A percentile compares a stretch with the other conserved stretches of the same genome.
phyloP scores from a whole-genome alignment of 73 alveolate genomes.

The Paramecium caudatum region DNA sequence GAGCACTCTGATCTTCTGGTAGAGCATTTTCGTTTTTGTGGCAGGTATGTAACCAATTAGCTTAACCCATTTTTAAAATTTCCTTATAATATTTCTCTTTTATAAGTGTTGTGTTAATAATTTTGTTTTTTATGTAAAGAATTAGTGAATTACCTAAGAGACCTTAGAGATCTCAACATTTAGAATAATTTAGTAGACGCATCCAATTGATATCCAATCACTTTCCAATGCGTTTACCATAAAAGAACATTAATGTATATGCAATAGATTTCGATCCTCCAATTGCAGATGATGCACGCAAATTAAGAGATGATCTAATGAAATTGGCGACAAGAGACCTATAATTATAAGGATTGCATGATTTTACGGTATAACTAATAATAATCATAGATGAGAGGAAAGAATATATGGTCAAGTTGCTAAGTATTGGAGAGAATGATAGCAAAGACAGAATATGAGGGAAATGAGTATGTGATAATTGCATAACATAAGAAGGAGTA shows the following conservation, averaged over 20 bases:
- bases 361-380: conserved; percentile 12
- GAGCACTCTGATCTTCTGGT: too few species aligned
- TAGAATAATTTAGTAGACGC: conserved; percentile 4
- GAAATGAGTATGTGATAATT: background rate
- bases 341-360: conserved; percentile 6
- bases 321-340: conserved; percentile 27
- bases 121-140: conserved; percentile 6
- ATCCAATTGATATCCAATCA: conserved; percentile 6
- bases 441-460: background rate
- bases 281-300: conserved; percentile 42
- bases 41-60: background rate
- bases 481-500: background rate
- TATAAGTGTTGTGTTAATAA: background rate
- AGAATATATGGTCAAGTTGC: conserved; percentile 16
- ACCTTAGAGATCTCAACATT: background rate
- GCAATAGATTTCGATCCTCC: conserved; percentile 43
- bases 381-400: conserved; percentile 46
- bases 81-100: conserved; percentile 27
- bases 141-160: conserved; percentile 37
- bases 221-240: background rate
- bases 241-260: background rate
- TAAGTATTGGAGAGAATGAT: background rate
- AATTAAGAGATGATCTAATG: background rate
- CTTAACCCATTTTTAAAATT: conserved; percentile 4
- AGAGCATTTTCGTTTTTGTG: background rate